A percentile compares a stretch with the other conserved stretches of the same genome.
These are phyloP conservation scores for Podosphaera leucotricha DNA, from an alignment of 2,329 filamentous ascomycete species.

Conservation along the genomic window DNA sequence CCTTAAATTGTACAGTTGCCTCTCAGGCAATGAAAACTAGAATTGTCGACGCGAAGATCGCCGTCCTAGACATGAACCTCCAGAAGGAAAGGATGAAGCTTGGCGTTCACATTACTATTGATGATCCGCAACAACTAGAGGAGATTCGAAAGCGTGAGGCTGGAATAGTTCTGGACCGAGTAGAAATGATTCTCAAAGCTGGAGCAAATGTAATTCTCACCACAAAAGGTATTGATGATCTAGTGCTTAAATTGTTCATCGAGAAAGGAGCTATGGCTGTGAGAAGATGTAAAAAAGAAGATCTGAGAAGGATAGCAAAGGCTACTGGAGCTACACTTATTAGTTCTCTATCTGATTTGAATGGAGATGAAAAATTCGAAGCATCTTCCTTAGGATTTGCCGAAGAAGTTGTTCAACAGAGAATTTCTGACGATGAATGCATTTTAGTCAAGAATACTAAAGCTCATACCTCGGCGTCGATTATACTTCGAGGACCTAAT, in stretches of 20 bases:
- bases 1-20: conserved; percentile 93
- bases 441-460: conserved; percentile 94
- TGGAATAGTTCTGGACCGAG: conserved; percentile 75
- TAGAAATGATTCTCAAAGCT: conserved; percentile 94
- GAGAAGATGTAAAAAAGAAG: conserved; percentile 94
- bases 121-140: conserved; percentile 90
- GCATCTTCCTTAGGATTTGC: conserved; percentile 70
- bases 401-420: conserved; percentile 92
- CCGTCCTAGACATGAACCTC: conserved; percentile 88
- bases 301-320: conserved; percentile 82
- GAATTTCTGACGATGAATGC: conserved; percentile 96
- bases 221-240: conserved; percentile 94
- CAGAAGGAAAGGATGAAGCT: conserved; percentile 99
- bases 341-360: conserved; percentile 82
- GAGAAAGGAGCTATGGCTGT: conserved; percentile 93
- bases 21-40: conserved; percentile 94
- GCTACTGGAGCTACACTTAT: conserved; percentile 86
- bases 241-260: conserved; percentile 82
- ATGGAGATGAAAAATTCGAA: conserved; percentile 94
- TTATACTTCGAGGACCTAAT: conserved; percentile 86
- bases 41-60: conserved; percentile 86
- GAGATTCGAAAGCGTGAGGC: conserved; percentile 87
- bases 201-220: conserved; percentile 92
- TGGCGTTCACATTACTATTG: conserved; percentile 92
- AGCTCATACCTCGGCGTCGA: conserved; percentile 76